Percentiles rank a stretch among this genome's conserved stretches.
These are phyloP conservation scores for Diaporthe sp. DNA, from an alignment of 2,329 filamentous ascomycete species.

Conservation along the genomic window DNA sequence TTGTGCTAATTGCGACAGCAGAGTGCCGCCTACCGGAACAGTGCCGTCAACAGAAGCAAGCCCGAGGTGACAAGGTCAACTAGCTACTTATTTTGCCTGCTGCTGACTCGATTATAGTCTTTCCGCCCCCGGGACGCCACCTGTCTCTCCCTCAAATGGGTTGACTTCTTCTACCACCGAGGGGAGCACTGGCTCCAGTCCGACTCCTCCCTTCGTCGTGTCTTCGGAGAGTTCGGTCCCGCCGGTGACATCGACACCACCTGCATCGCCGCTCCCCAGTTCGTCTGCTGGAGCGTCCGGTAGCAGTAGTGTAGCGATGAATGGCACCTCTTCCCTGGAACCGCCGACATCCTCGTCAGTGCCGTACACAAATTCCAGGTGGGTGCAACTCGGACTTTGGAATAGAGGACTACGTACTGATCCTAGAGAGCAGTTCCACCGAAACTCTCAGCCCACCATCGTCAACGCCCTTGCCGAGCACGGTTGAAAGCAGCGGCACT, in stretches of 20 bases:
- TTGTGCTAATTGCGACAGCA: conserved; percentile 6
- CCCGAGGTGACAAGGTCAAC: conserved; percentile 14
- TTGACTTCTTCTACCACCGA: conserved; percentile 13
- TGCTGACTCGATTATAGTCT: conserved; percentile 17
- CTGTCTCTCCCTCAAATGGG: not conserved
- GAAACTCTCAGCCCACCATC: not conserved
- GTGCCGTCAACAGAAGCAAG: not conserved
- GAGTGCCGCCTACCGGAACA: not conserved
- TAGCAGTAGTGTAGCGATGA: conserved; percentile 2
- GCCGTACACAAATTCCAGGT: conserved; percentile 37
- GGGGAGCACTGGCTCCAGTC: conserved; percentile 3
- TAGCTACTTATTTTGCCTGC: not conserved
- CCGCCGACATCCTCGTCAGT: conserved; percentile 39
- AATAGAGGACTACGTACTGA: conserved; percentile 12
- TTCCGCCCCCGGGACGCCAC: not conserved
- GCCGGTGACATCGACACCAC: not conserved
- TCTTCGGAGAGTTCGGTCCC: not conserved
- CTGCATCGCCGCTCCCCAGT: not conserved
- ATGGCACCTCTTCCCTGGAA: conserved; percentile 38
- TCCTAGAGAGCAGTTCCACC: conserved; percentile 8
- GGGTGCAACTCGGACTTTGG: not conserved
- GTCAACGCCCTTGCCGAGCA: not conserved
- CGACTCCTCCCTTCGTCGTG: not conserved
- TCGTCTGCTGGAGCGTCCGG: conserved; percentile 6
- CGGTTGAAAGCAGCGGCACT: not conserved